These are phyloP conservation scores for Cladosporium sp. DNA, from an alignment of 2,329 filamentous ascomycete genomes.

Conservation along the genomic window DNA sequence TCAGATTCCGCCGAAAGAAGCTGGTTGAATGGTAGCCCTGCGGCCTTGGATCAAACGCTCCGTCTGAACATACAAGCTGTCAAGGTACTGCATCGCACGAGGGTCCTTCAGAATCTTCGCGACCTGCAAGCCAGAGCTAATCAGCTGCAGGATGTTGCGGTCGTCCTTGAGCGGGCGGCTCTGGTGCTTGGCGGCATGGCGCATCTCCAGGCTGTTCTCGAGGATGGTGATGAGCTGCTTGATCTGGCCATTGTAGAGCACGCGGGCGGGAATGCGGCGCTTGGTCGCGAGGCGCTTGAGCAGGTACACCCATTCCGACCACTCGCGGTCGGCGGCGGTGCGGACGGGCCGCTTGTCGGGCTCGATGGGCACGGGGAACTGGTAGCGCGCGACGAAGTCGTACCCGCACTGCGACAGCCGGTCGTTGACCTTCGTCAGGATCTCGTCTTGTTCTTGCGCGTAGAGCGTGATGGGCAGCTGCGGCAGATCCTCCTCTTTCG, in stretches of 20 bases:
- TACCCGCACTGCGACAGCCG: slow-evolving; percentile 78
- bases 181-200: slow-evolving; percentile 77
- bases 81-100: slow-evolving; percentile 73
- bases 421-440: slow-evolving; percentile 75
- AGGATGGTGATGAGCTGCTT: slow-evolving; percentile 84
- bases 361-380: slow-evolving; percentile 80
- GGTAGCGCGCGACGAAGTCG: slow-evolving; percentile 86
- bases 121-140: slow-evolving; percentile 80
- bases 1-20: slow-evolving; percentile 7
- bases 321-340: slow-evolving; percentile 70
- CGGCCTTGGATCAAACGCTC: slow-evolving; percentile 64
- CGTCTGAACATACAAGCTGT: slow-evolving; percentile 74
- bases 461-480: slow-evolving; percentile 76
- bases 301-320: slow-evolving; percentile 88
- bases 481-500: slow-evolving; percentile 73
- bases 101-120: slow-evolving; percentile 83
- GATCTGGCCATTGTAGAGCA: slow-evolving; percentile 80
- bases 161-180: slow-evolving; percentile 80
- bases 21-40: slow-evolving; percentile 13
- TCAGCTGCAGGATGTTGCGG: slow-evolving; percentile 78
- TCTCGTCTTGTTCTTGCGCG: slow-evolving; percentile 77
- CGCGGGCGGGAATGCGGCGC: slow-evolving; percentile 73
- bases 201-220: slow-evolving; percentile 83
- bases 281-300: slow-evolving; percentile 81
- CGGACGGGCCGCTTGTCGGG: slow-evolving; percentile 74